phyloP scores from a whole-genome alignment of 352 stramenopile species.

The Pythium coloratum region DNA sequence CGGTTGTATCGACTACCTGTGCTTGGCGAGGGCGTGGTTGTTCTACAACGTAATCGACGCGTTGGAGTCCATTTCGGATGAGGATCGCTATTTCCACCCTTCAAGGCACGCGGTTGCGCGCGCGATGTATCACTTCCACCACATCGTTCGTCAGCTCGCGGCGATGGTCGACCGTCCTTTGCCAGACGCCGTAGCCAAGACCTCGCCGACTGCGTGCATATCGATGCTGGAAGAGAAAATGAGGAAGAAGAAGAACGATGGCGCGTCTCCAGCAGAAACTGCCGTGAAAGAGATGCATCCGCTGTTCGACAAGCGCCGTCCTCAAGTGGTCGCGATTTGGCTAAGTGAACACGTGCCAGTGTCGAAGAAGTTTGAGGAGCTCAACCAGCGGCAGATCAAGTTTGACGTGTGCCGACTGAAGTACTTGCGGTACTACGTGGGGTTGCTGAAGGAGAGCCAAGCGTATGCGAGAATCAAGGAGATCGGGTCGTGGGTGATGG shows the following conservation, averaged over 20 bases:
- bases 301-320: conserved; percentile 39
- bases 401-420: conserved; percentile 76
- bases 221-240: conserved; percentile 12
- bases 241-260: conserved; percentile 22
- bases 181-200: neutral
- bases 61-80: conserved; percentile 69
- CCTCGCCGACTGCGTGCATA: conserved; percentile 5
- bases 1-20: conserved; percentile 2
- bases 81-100: conserved; percentile 83
- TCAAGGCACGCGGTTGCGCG: conserved; percentile 62
- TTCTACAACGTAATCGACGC: conserved; percentile 72
- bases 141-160: conserved; percentile 27
- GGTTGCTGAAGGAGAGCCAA: conserved; percentile 47
- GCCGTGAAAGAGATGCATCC: conserved; percentile 34
- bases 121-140: conserved; percentile 51
- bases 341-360: conserved; percentile 68
- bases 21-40: conserved; percentile 39
- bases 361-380: conserved; percentile 76
- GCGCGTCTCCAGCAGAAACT: neutral
- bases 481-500: conserved; percentile 62
- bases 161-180: neutral
- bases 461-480: conserved; percentile 69
- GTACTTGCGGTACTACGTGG: conserved; percentile 71
- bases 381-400: conserved; percentile 84
- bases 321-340: conserved; percentile 56